Conservation (phyloP, 140 eudicot species). For the Flaveria floridana region DNA sequence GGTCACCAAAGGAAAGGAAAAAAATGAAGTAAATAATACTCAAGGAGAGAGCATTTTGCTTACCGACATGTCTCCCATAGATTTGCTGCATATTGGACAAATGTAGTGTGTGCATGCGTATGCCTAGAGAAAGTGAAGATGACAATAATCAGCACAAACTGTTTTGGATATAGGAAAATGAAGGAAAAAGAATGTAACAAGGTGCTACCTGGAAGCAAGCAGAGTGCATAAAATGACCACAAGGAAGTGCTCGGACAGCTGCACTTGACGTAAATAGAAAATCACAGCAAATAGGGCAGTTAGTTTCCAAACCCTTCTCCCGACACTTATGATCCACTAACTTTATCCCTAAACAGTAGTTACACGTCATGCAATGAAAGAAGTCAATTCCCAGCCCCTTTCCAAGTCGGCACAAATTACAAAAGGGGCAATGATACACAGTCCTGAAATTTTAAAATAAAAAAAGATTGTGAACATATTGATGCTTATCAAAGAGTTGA, state of each 20-base stretch:
- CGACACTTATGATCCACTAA: constrained; percentile 90
- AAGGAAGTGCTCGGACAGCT: constrained; percentile 85
- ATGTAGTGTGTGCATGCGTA: constrained; percentile 90
- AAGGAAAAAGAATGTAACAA: neutral
- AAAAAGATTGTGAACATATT: constrained; percentile 3
- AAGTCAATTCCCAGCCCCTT: constrained; percentile 89
- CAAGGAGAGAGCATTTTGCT: constrained; percentile 30
- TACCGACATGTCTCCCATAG: constrained; percentile 99
- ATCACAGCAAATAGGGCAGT: constrained; percentile 98
- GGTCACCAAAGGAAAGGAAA: neutral
- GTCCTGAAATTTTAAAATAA: constrained; percentile 52
- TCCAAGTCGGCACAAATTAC: constrained; percentile 97
- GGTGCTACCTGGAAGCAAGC: constrained; percentile 91
- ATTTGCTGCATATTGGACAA: constrained; percentile 98
- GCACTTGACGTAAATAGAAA: constrained; percentile 93
- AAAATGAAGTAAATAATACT: constrained; percentile 9
- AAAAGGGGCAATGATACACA: constrained; percentile 94
- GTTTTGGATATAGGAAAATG: neutral
- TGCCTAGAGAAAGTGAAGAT: constrained; percentile 48
- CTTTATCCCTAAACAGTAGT: constrained; percentile 79
- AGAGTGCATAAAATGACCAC: constrained; percentile 99
- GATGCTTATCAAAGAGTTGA: constrained; percentile 13
- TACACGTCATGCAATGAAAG: constrained; percentile 99
- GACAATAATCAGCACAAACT: constrained; percentile 16
- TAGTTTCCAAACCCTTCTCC: constrained; percentile 94